Evolutionary conservation across 148 eudicot species (phyloP), one percentile per base, ranked within the genome.

Genomic region (Linanthus parryae): DNA sequence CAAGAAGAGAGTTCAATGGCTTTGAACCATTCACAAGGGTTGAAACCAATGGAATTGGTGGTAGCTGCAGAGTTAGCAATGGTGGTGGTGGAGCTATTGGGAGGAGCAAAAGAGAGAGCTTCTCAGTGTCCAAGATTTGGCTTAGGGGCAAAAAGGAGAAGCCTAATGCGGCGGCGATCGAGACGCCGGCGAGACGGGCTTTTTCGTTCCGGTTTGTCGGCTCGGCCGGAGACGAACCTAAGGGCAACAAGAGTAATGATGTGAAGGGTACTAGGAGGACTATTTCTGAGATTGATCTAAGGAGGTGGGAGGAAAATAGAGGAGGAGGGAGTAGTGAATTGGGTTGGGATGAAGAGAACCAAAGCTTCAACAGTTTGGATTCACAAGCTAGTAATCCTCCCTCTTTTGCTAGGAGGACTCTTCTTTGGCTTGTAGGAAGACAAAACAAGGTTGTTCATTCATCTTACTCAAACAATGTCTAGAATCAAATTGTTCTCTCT

Each of bases 81-180:
- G 60, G 48, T 7, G 48, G 25, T 36, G 67, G 48, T 0, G 52
- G 45, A 33, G 30, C 11, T 19, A 36, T 44, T 60, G 74, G 66
- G 22, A 73, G 20, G 44, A 66, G 58, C 28, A 74, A 74, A n/a
- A 54, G 56, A 24, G 94, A 77, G 44, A 78, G 95, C 36, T 79
- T 86, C 52, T 91, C 95, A 3, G 18, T 83, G 2, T 91, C 95
- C 0, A 86, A 79, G 58, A 81, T 77, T 64, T 86, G 97, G 97
- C 64, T 57, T 3, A 64, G 92, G 64, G 90, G 68, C 7, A 64
- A 65, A 45, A 64, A 39, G 55, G 71, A 68, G 13, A 67, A 55
- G 65, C 12, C 55, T 42, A 45, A 62, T 61, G 46, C 52, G 8
- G 43, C 37, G 1, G 30, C 8, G 3, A 22, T 1, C 13, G 68